A percentile compares a stretch with the other conserved stretches of the same genome.
Evolutionary conservation across 768 basidiomycete species (phyloP).

Genomic region (Leccinum pellstonianum): DNA sequence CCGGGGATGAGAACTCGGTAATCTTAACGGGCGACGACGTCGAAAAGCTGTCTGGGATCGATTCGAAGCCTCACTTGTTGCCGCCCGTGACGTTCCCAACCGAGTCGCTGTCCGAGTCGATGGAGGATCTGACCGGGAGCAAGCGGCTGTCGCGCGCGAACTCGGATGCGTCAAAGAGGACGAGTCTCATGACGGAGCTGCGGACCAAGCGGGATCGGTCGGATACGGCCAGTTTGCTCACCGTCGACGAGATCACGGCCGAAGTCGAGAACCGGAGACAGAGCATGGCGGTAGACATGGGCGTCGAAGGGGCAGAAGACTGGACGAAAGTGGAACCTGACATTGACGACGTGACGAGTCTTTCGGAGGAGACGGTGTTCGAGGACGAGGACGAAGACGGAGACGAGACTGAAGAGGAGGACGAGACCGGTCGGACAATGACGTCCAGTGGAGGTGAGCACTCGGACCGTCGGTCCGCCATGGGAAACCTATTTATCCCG

Average conservation of each 20-base stretch:
- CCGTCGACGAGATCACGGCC: slow-evolving; percentile 97
- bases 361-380: slow-evolving; percentile 44
- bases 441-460: slow-evolving; percentile 52
- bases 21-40: slow-evolving; percentile 56
- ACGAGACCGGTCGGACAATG: slow-evolving; percentile 50
- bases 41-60: slow-evolving; percentile 27
- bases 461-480: neutral
- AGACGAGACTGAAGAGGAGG: slow-evolving; percentile 47
- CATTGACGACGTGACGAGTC: slow-evolving; percentile 47
- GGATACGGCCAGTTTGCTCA: slow-evolving; percentile 89
- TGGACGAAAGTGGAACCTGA: slow-evolving; percentile 70
- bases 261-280: slow-evolving; percentile 75
- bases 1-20: slow-evolving; percentile 65
- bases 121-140: slow-evolving; percentile 51
- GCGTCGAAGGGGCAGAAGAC: slow-evolving; percentile 56
- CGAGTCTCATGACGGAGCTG: slow-evolving; percentile 81
- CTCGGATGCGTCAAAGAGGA: slow-evolving; percentile 55
- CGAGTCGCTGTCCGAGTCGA: slow-evolving; percentile 78
- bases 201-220: slow-evolving; percentile 80
- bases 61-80: slow-evolving; percentile 55
- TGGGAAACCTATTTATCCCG: slow-evolving; percentile 2
- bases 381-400: slow-evolving; percentile 53
- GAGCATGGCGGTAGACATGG: slow-evolving; percentile 45
- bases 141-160: slow-evolving; percentile 41
- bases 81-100: slow-evolving; percentile 78